Base-by-base conservation (phyloP, 192 early-diverging fungal species). In the Thoreauomyces humboldtii region DNA sequence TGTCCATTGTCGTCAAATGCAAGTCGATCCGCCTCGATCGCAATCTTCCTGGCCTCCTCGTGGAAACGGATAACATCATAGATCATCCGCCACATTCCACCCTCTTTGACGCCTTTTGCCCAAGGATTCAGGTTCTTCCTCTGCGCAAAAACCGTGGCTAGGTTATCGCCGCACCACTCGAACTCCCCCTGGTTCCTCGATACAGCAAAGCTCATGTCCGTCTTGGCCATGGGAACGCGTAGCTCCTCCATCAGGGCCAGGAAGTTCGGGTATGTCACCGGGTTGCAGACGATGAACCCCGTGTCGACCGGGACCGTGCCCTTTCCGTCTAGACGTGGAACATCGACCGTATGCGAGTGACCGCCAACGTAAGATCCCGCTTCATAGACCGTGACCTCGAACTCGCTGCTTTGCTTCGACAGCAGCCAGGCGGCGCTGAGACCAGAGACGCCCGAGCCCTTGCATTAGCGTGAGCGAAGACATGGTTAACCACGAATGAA, bases 241-340 rank as follows among this genome's bases (percentile, higher is more conserved):
- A 85, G 70, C 25, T 67, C 43, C 12, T 67, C n/a, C 37, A 85
- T 54, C 25, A 86, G 72, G 7, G 47, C 54, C 27, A 87, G 48
- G 34, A 87, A 73, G 57, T 88, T 88, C 9, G 85, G 85, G 71
- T 87, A 86, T 1, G 79, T 86, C 36, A 86, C 60, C 2, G 69
- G 72, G 59, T 88, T 88, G 72, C 74, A 86, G 7, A 87, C 84
- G 47, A 87, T 86, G 61, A 87, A 87, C 15, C 86, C 86, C 12
- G 82, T 86, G 58, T 88, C 86, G 28, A 88, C 86, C 51, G 81
- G 84, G 27, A 78, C 70, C 21, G 27, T 69, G 24, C 45, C 32
- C 32, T 33, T 42, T 17, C 62, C 56, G 7, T 73, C 59, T 7
- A 80, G 66, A 14, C 71, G 37, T 5, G 47, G 64, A 31, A 78